Percentiles rank a stretch among this genome's conserved stretches.
Evolutionary conservation across 441 rosid species (phyloP).

Genomic region (Gossypium trilobum): DNA sequence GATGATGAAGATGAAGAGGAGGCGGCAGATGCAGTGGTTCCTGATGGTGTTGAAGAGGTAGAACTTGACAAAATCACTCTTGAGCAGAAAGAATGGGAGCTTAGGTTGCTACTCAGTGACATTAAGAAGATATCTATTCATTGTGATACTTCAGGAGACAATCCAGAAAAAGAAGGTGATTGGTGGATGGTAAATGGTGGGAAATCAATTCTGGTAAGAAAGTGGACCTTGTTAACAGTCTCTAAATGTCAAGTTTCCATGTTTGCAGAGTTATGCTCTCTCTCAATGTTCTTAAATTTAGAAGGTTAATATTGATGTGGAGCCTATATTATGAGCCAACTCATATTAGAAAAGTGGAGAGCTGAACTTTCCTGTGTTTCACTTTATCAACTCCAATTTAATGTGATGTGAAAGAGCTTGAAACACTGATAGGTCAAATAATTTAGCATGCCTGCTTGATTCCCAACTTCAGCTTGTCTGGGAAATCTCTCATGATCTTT

Average conservation of each 20-base stretch:
- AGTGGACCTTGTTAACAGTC: conserved; percentile 4
- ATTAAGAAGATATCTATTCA: conserved; percentile 63
- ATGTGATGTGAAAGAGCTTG: background rate
- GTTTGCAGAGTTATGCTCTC: conserved; percentile 2
- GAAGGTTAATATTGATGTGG: background rate
- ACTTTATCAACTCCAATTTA: conserved; percentile 1
- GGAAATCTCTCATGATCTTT: background rate
- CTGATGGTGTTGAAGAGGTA: conserved; percentile 96
- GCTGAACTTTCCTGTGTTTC: conserved; percentile 4
- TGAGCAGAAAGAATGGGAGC: conserved; percentile 67
- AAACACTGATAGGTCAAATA: background rate
- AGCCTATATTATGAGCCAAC: background rate
- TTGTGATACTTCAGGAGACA: conserved; percentile 48
- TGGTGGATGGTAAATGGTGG: conserved; percentile 81
- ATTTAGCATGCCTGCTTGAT: background rate
- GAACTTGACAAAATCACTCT: conserved; percentile 84
- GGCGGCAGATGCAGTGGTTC: conserved; percentile 95
- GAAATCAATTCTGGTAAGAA: conserved; percentile 63
- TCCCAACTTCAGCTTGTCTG: background rate
- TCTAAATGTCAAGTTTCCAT: conserved; percentile 1
- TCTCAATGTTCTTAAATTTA: background rate
- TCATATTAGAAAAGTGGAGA: background rate
- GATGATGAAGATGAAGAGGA: conserved; percentile 95
- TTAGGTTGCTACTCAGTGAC: conserved; percentile 71
- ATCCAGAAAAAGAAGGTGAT: conserved; percentile 37